Percentiles rank a stretch among this genome's conserved stretches.
Evolutionary conservation across 148 eudicot genomes (phyloP).

Genomic region (Camellia lanceoleosa): DNA sequence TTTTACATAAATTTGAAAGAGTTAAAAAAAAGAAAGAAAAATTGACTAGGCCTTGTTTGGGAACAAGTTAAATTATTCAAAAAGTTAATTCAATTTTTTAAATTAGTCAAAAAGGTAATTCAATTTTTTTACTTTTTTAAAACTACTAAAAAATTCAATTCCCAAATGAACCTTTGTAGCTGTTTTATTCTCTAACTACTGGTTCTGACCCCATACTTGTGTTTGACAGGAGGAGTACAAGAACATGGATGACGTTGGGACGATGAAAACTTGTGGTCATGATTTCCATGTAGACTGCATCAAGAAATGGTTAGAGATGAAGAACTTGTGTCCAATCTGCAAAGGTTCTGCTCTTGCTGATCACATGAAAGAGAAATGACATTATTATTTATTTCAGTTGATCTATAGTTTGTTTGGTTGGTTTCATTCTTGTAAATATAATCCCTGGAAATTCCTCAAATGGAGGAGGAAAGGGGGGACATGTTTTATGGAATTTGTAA

Average conservation of each 20-base stretch:
- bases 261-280: constrained; percentile 59
- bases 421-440: constrained; percentile 50
- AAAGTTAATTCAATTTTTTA: too few species aligned
- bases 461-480: constrained; percentile 11
- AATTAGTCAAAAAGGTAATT: too few species aligned
- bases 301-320: constrained; percentile 72
- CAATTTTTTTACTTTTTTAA: too few species aligned
- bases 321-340: constrained; percentile 86
- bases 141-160: too few species aligned
- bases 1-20: too few species aligned
- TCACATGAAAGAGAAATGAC: constrained; percentile 30
- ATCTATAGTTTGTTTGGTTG: constrained; percentile 7
- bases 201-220: neutral
- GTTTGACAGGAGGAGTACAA: constrained; percentile 64
- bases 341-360: constrained; percentile 64
- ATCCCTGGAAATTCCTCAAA: constrained; percentile 22
- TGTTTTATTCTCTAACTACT: neutral
- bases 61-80: too few species aligned
- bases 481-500: constrained; percentile 5
- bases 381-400: constrained; percentile 8
- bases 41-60: too few species aligned
- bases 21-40: too few species aligned
- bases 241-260: constrained; percentile 73
- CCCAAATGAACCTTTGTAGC: too few species aligned
- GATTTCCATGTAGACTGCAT: constrained; percentile 80